Base-by-base conservation (phyloP, 148 eudicot species). In the Rhododendron vialii region DNA sequence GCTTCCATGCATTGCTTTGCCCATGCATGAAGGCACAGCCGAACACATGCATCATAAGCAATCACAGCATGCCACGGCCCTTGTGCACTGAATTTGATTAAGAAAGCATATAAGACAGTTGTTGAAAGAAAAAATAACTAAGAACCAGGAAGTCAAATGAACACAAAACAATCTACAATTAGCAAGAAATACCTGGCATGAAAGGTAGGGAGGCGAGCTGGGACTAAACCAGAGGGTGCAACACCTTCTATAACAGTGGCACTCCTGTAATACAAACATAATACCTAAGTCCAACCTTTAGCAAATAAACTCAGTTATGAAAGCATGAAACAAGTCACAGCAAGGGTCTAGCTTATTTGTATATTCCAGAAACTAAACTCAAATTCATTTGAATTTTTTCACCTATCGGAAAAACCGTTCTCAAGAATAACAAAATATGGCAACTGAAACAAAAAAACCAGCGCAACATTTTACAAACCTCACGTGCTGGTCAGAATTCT, bases 21-120 rank as follows among this genome's bases (percentile, higher is more conserved):
- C 99, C 99, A 97, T 50, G 99, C 96, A 92, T 97, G 94, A 53
- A 97, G 98, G 88, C 99, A 97, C 18, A 97, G 93, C 65, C 99
- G 92, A 82, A 94, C 96, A 88, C 98, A 97, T 43, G 99, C 99
- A 86, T 97, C 99, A 88, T 97, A 97, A 43, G 99, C 93, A 79
- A 97, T 88, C 78, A 97, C 95, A 81, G 90, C 92, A 88, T 92
- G 92, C 99, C 99, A 97, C 9, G 96, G 93, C 65, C 98, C 99
- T 85, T 93, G 96, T 65, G 94, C 93, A 89, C 99, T 97, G 95
- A 86, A 88, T 84, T 74, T 59, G 38, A 80, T 83, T n/a, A 83
- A 59, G 45, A 57, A 83, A 28, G 7, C 20, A 35, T 77, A 82
- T 33, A 33, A 28, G 77, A 65, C 79, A 88, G 33, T 14, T 47